Percentiles rank a stretch among this genome's conserved stretches.
phyloP scores from a whole-genome alignment of 352 stramenopile genomes.

The Pythium inflatum region DNA sequence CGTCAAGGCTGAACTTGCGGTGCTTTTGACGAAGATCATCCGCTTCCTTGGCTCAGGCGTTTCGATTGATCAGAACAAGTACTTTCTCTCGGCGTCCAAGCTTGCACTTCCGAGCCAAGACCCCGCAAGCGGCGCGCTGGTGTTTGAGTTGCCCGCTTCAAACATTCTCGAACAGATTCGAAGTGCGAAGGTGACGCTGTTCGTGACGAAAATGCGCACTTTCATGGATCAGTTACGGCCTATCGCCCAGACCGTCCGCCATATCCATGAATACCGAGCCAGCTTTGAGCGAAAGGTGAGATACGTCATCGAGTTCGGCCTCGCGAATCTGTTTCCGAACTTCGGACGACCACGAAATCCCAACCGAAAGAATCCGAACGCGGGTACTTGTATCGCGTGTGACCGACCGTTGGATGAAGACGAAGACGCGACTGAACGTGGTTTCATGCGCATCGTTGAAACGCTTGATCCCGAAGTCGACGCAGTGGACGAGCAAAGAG shows the following conservation, averaged over 20 bases:
- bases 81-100: constrained; percentile 42
- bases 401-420: constrained; percentile 59
- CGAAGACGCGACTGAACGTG: constrained; percentile 14
- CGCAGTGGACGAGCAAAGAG: constrained; percentile 39
- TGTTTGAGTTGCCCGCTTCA: constrained; percentile 48
- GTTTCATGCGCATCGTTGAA: constrained; percentile 12
- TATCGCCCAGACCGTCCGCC: constrained; percentile 42
- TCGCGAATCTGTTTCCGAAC: constrained; percentile 70
- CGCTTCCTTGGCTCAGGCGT: constrained; percentile 63
- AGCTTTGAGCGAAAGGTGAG: constrained; percentile 46
- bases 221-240: constrained; percentile 59
- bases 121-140: constrained; percentile 35
- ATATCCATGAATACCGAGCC: constrained; percentile 51
- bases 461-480: constrained; percentile 25
- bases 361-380: constrained; percentile 26
- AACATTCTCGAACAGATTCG: constrained; percentile 60
- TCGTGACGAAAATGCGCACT: constrained; percentile 41
- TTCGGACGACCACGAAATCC: constrained; percentile 40
- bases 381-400: constrained; percentile 67
- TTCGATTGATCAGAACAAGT: constrained; percentile 69
- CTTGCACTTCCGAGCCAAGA: constrained; percentile 18
- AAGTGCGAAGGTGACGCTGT: constrained; percentile 45
- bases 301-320: constrained; percentile 61
- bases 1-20: constrained; percentile 43
- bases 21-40: constrained; percentile 57